Conservation (phyloP, 257 asterid genomes). For the Solanum stenotomum region DNA sequence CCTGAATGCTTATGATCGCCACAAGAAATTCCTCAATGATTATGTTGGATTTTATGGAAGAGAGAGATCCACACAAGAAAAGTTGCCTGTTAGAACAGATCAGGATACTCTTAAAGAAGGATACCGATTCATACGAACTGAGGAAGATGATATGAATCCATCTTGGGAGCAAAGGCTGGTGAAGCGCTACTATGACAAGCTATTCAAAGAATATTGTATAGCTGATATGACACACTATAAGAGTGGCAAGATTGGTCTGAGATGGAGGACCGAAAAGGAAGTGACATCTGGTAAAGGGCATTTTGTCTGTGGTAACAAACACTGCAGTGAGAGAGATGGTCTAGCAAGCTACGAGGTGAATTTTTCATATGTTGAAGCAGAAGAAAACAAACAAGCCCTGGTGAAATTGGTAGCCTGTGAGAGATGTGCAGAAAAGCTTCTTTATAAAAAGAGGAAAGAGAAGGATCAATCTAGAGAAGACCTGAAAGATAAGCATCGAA, state of each 20-base stretch:
- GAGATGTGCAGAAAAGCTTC: constrained; percentile 90
- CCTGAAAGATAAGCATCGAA: constrained; percentile 27
- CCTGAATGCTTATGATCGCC: constrained; percentile 97
- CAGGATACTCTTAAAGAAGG: constrained; percentile 97
- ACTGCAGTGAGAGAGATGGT: constrained; percentile 56
- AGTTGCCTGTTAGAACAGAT: constrained; percentile 79
- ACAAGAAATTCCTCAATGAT: constrained; percentile 74
- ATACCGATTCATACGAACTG: constrained; percentile 50
- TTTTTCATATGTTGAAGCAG: constrained; percentile 90
- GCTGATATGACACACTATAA: constrained; percentile 97
- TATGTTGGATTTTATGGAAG: constrained; percentile 76
- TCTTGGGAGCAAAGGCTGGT: constrained; percentile 98
- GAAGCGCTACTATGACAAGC: constrained; percentile 86
- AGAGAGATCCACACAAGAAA: constrained; percentile 31
- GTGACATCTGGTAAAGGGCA: constrained; percentile 98
- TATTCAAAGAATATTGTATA: constrained; percentile 94
- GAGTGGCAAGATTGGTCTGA: constrained; percentile 96
- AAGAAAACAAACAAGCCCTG: constrained; percentile 91
- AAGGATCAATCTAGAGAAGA: constrained; percentile 39
- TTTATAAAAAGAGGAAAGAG: constrained; percentile 68
- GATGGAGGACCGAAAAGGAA: constrained; percentile 99
- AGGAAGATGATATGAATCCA: constrained; percentile 82
- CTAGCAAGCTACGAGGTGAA: constrained; percentile 97
- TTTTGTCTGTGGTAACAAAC: constrained; percentile 92
- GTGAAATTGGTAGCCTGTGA: constrained; percentile 92